Conservation (phyloP, 805 yeast species). For the Candida silvatica region DNA sequence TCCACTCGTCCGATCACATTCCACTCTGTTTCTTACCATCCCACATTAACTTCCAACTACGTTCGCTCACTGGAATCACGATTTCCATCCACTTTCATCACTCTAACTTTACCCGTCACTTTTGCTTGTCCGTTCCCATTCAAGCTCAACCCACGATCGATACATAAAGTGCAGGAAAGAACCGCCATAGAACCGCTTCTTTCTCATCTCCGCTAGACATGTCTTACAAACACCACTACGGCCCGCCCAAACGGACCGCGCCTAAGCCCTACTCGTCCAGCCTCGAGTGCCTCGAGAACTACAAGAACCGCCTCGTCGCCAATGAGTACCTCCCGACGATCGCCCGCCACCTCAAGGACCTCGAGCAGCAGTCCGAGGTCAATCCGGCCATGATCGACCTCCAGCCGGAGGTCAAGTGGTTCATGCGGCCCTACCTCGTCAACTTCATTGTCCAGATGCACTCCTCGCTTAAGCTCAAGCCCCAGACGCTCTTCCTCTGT, state of each 20-base stretch:
- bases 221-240: conserved; percentile 13
- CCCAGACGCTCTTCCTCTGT: conserved; percentile 58
- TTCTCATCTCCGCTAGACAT: not conserved
- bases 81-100: too few relatives aligned
- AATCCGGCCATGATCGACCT: conserved; percentile 57
- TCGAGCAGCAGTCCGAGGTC: conserved; percentile 31
- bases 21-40: too few relatives aligned
- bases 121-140: not conserved
- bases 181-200: not conserved
- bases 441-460: conserved; percentile 69
- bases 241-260: conserved; percentile 25
- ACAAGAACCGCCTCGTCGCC: conserved; percentile 32
- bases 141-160: too few relatives aligned
- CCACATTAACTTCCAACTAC: too few relatives aligned
- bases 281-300: conserved; percentile 39
- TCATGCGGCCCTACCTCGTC: conserved; percentile 63
- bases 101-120: too few relatives aligned
- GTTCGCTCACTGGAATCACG: too few relatives aligned
- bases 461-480: conserved; percentile 54
- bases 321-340: conserved; percentile 36
- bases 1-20: too few relatives aligned
- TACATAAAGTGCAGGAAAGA: too few relatives aligned
- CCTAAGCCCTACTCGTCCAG: conserved; percentile 29
- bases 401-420: conserved; percentile 80
- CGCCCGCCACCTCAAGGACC: conserved; percentile 27